Base-by-base conservation (phyloP, 768 basidiomycete species). In the Tulasnella sp. region DNA sequence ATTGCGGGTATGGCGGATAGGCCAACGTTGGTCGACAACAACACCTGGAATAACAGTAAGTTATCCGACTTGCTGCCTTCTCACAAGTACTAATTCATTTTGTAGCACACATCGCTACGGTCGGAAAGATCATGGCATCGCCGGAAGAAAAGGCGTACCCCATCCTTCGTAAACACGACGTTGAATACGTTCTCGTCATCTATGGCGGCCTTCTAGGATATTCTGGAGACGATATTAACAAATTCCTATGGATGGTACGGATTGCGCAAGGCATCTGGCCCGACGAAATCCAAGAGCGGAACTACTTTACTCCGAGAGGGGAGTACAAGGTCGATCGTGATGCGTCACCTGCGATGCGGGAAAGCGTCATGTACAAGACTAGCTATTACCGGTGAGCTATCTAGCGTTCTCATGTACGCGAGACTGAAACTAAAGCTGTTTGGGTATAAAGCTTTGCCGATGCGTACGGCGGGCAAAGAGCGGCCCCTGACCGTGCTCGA, bases 351-450 rank as follows among this genome's bases (percentile, higher is more conserved):
- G 72, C 91, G 11, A 99, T 99, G 96, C 87, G 76, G 73, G 84
- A 96, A 67, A 88, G 89, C 65, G 73, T 99, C 71, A 96, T 99
- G 94, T 98, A 98, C 73, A 98, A 98, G 75, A 91, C 97, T 91
- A 87, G 85, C 14, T 98, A 94, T 69, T 97, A 94, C 67, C 80
- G 92, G 81, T 88, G 59, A 43, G 75, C 63, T 7, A 39, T 32
- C 25, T 48, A 50, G 14, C 11, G 12, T 69, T 67, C 3, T 43
- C 32, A n/a, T 17, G n/a, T n/a, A n/a, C 12, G 0, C 25, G n/a
- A 2, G 35, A 17, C 42, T 17, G 31, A n/a, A 52, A 15, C 37
- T 36, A 37, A 9, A 31, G 56, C 27, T 27, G 35, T 15, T 34
- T 50, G 34, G 46, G 40, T 23, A 40, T 8, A 12, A 64, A 89